These are phyloP conservation scores for Effrenium voratum DNA, from an alignment of 73 alveolate genomes.

Conservation along the genomic window DNA sequence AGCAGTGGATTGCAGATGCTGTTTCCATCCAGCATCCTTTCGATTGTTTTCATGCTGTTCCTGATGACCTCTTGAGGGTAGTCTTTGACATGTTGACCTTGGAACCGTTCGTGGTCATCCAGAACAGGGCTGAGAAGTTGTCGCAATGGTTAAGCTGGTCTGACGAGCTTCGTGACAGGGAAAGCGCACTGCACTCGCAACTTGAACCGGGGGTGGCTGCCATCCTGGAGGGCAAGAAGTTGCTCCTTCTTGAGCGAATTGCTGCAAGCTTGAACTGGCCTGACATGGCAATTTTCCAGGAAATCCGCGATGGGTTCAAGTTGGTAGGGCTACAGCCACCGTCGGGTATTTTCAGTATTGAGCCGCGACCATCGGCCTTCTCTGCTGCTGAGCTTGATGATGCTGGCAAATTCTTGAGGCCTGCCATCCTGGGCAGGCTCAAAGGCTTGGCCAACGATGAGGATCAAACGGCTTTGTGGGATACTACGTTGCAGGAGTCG, in stretches of 20 bases:
- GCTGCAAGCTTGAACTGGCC: not conserved
- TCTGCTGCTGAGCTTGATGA: not conserved
- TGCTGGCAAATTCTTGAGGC: not conserved
- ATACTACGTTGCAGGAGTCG: not conserved
- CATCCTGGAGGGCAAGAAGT: not conserved
- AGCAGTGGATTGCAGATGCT: not conserved
- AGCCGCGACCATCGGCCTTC: not conserved
- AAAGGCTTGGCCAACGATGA: not conserved
- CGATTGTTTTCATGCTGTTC: not conserved
- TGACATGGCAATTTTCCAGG: not conserved
- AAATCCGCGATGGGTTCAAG: not conserved
- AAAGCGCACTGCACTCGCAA: not conserved
- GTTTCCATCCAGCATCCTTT: not conserved
- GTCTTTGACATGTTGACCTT: not conserved
- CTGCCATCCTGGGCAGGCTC: not conserved
- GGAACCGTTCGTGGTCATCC: not conserved
- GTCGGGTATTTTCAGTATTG: not conserved
- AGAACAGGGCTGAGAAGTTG: not conserved
- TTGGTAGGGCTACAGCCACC: not conserved
- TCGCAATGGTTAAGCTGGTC: not conserved
- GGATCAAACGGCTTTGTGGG: not conserved
- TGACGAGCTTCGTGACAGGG: not conserved
- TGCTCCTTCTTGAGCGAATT: not conserved
- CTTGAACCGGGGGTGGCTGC: not conserved
- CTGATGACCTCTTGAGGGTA: not conserved